Evolutionary conservation across 75 land plant species (phyloP).

Genomic region (Larix kaempferi): DNA sequence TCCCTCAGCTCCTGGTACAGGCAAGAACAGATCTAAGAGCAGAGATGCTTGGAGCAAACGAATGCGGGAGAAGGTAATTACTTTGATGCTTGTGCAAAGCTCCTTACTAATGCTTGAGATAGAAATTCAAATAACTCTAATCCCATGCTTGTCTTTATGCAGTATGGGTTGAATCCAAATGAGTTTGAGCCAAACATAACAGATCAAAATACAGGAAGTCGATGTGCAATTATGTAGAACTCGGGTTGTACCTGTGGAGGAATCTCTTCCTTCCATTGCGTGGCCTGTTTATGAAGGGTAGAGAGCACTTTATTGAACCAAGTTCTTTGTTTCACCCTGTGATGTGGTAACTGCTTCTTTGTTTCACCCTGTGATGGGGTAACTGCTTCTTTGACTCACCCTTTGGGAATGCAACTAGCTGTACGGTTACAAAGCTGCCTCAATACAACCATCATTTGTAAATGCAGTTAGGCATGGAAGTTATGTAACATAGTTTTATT

Average conservation of each 20-base stretch:
- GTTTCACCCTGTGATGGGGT: not conserved
- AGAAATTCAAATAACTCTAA: too few relatives aligned
- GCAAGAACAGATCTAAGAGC: constrained; percentile 28
- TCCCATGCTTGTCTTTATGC: too few relatives aligned
- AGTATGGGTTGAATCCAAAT: constrained; percentile 59
- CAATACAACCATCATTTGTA: not conserved
- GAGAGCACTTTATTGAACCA: not conserved
- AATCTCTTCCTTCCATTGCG: not conserved
- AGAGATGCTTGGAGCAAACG: constrained; percentile 63
- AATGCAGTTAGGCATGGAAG: not conserved
- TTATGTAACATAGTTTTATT: constrained; percentile 9
- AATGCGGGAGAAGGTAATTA: constrained; percentile 62
- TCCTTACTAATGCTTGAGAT: too few relatives aligned
- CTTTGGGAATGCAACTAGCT: not conserved
- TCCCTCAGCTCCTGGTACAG: constrained; percentile 22
- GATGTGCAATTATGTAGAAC: constrained; percentile 1
- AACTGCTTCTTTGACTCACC: too few relatives aligned
- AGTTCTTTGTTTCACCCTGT: not conserved
- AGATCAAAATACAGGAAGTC: not conserved
- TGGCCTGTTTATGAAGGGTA: not conserved
- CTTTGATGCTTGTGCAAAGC: too few relatives aligned
- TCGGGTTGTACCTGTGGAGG: not conserved
- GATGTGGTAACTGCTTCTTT: not conserved
- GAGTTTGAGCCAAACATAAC: constrained; percentile 26
- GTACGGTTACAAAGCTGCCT: not conserved